A percentile compares a stretch with the other conserved stretches of the same genome.
Evolutionary conservation across 805 yeast genomes (phyloP).

Genomic region (Candida chilensis): DNA sequence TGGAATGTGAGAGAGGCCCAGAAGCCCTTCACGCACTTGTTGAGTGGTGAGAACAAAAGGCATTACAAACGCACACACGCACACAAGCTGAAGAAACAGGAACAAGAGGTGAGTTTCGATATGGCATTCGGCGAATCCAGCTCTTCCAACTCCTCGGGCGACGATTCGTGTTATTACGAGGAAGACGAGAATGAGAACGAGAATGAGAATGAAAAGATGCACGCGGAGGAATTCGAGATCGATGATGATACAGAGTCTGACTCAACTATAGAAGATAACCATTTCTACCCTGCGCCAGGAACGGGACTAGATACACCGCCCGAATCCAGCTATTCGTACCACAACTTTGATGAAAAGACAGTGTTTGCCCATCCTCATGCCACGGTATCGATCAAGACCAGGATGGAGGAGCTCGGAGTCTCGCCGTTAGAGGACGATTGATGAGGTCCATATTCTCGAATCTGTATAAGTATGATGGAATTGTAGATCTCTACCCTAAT

Average conservation of each 20-base stretch:
- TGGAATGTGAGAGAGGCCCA: conserved; percentile 93
- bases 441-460: too few relatives aligned
- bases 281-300: conserved; percentile 18
- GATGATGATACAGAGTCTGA: conserved; percentile 17
- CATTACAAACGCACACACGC: conserved; percentile 24
- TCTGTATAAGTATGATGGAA: too few relatives aligned
- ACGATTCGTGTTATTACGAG: conserved; percentile 1
- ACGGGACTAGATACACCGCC: conserved; percentile 22
- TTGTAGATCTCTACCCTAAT: too few relatives aligned
- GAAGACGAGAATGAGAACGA: conserved; percentile 1
- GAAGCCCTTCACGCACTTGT: conserved; percentile 61
- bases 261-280: conserved; percentile 11
- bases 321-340: conserved; percentile 7
- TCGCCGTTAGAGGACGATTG: too few relatives aligned
- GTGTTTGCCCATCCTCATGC: conserved; percentile 37
- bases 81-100: conserved; percentile 6
- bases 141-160: conserved; percentile 2
- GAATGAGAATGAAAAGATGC: conserved; percentile 2
- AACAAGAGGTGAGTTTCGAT: conserved; percentile 1
- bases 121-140: neutral
- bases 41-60: conserved; percentile 47
- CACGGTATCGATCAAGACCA: conserved; percentile 9
- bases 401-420: too few relatives aligned
- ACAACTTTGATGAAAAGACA: conserved; percentile 21
- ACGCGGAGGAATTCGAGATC: conserved; percentile 22